Evolutionary conservation across 495 filamentous ascomycete genomes (phyloP).

Genomic region (Podospora tetraspora): DNA sequence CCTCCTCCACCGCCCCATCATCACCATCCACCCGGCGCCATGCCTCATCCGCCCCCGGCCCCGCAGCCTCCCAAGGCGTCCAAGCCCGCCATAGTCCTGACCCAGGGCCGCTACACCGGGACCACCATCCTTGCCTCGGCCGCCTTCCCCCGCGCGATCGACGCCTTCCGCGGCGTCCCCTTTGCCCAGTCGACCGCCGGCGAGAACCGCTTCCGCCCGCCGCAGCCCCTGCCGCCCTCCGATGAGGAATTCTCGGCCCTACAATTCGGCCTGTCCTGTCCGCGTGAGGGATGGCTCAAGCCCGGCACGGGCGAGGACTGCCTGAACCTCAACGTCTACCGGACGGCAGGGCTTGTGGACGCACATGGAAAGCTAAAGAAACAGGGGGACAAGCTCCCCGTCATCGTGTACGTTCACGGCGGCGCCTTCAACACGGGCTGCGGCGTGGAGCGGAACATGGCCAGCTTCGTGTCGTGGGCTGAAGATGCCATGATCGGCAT

Average conservation of each 20-base stretch:
- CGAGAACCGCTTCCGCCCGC: constrained; percentile 51
- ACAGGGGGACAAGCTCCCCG: constrained; percentile 44
- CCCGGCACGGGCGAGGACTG: constrained; percentile 45
- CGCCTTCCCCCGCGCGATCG: constrained; percentile 42
- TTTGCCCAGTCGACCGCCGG: constrained; percentile 53
- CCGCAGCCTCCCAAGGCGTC: background rate
- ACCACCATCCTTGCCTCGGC: constrained; percentile 34
- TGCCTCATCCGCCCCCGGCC: background rate
- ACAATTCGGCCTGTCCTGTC: constrained; percentile 40
- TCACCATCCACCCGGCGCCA: background rate
- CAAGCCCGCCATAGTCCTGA: constrained; percentile 36
- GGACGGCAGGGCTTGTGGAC: constrained; percentile 32
- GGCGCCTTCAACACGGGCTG: constrained; percentile 48
- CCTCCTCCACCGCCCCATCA: background rate
- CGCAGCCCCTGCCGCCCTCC: constrained; percentile 35
- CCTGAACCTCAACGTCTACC: constrained; percentile 47
- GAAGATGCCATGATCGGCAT: constrained; percentile 52
- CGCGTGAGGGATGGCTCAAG: constrained; percentile 25
- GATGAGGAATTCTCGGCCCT: constrained; percentile 38
- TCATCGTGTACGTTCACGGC: constrained; percentile 55
- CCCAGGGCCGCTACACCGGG: constrained; percentile 55
- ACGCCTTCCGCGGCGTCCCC: constrained; percentile 57
- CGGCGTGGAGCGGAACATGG: constrained; percentile 42
- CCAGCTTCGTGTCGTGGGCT: constrained; percentile 50
- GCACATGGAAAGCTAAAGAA: constrained; percentile 15